A percentile compares a stretch with the other conserved stretches of the same genome.
Evolutionary conservation across 1,284 basidiomycete species (phyloP).

Genomic region (Pulchroboletus neoregius): DNA sequence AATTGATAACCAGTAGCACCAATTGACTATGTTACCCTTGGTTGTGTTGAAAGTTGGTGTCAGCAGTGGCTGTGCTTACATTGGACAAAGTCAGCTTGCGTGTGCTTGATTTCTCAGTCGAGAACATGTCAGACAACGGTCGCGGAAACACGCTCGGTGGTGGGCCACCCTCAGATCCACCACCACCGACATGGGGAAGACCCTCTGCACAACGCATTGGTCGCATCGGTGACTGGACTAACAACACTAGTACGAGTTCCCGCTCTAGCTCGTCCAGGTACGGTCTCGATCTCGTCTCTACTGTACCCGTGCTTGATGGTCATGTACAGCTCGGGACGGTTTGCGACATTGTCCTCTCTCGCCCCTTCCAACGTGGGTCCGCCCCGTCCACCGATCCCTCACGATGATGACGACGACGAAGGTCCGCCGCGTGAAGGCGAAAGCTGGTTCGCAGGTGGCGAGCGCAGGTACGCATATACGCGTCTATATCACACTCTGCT

Average conservation of each 20-base stretch:
- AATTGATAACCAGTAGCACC: constrained; percentile 70
- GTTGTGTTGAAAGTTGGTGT: constrained; percentile 39
- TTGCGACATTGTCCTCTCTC: constrained; percentile 25
- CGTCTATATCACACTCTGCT: neutral
- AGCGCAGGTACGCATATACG: constrained; percentile 58
- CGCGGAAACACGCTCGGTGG: constrained; percentile 48
- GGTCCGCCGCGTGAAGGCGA: constrained; percentile 46
- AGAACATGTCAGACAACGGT: constrained; percentile 40
- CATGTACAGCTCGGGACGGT: constrained; percentile 13
- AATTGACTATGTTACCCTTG: constrained; percentile 71
- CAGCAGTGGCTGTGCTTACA: too few relatives aligned
- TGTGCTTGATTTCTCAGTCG: neutral
- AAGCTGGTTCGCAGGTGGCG: constrained; percentile 83
- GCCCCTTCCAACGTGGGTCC: constrained; percentile 11
- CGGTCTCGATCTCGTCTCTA: neutral
- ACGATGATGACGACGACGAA: constrained; percentile 48
- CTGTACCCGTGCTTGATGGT: neutral
- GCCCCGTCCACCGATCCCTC: constrained; percentile 15
- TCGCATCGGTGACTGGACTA: constrained; percentile 36
- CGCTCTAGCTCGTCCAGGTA: constrained; percentile 14
- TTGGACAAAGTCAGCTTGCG: neutral
- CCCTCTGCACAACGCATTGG: constrained; percentile 38
- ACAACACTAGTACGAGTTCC: neutral
- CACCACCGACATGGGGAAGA: constrained; percentile 46
- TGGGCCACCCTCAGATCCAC: constrained; percentile 38